Conservation (phyloP, 2,329 filamentous ascomycete species). For the Calonectria naviculata region DNA sequence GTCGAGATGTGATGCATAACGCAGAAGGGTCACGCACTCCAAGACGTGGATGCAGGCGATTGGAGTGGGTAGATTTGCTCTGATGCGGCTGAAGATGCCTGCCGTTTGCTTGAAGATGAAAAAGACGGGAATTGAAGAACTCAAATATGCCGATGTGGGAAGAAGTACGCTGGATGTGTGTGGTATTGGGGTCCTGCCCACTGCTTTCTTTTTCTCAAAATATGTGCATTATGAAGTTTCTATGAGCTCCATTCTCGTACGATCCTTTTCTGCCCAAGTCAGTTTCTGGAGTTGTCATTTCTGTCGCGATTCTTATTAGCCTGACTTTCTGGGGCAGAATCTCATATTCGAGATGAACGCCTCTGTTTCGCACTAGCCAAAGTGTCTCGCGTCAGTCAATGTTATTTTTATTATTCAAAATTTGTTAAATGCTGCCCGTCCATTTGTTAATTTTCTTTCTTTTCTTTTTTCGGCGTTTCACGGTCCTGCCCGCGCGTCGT, state of each 20-base stretch:
- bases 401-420: neutral
- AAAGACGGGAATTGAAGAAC: neutral
- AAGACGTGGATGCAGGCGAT: neutral
- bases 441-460: neutral
- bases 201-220: too few relatives aligned
- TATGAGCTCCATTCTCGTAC: too few relatives aligned
- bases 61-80: neutral
- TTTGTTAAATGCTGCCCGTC: neutral
- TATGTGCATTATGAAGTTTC: too few relatives aligned
- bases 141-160: neutral
- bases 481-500: neutral
- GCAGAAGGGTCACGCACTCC: neutral
- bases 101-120: neutral
- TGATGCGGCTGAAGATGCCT: neutral
- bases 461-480: constrained; percentile 9
- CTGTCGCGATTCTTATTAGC: neutral
- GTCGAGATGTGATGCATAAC: neutral
- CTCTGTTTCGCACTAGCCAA: neutral
- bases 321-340: neutral
- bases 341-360: neutral
- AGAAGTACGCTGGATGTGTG: too few relatives aligned
- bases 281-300: too few relatives aligned
- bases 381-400: neutral
- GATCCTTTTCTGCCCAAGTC: too few relatives aligned
- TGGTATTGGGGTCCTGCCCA: too few relatives aligned